phyloP scores from a whole-genome alignment of 1,284 basidiomycete species.

The Violaceomyces palustris region DNA sequence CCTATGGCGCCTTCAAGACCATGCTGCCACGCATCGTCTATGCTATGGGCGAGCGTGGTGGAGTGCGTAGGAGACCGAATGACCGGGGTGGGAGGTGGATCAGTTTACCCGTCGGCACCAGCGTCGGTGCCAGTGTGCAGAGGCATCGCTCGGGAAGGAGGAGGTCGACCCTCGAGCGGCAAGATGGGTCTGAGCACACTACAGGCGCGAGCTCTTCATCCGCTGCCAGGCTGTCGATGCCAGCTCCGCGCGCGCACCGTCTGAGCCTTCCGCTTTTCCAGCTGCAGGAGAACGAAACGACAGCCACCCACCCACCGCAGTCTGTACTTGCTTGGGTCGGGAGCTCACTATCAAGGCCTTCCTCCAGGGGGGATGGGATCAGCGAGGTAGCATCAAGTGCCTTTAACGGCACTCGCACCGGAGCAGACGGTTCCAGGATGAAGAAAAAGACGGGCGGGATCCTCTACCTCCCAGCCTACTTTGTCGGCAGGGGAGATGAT shows the following conservation, averaged over 20 bases:
- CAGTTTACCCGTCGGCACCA: constrained; percentile 18
- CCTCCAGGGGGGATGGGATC: constrained; percentile 17
- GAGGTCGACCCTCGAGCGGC: constrained; percentile 6
- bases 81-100: constrained; percentile 18
- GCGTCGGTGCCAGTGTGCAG: neutral
- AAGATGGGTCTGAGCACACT: no score
- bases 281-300: constrained; percentile 24
- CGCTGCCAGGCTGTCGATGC: constrained; percentile 17
- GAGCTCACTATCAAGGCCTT: constrained; percentile 16
- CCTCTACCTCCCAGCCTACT: constrained; percentile 36
- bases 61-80: constrained; percentile 4
- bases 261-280: constrained; percentile 30
- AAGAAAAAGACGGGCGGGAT: constrained; percentile 23
- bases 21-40: constrained; percentile 16
- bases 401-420: neutral
- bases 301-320: constrained; percentile 10
- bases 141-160: constrained; percentile 10
- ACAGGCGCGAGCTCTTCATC: constrained; percentile 9
- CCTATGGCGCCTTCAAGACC: constrained; percentile 24
- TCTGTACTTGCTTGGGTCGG: constrained; percentile 32
- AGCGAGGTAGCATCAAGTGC: constrained; percentile 14
- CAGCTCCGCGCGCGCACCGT: constrained; percentile 17
- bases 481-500: constrained; percentile 24
- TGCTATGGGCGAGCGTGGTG: constrained; percentile 5
- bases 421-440: constrained; percentile 7